Conservation (phyloP, 2,329 filamentous ascomycete species). For the Pseudocercospora musae region DNA sequence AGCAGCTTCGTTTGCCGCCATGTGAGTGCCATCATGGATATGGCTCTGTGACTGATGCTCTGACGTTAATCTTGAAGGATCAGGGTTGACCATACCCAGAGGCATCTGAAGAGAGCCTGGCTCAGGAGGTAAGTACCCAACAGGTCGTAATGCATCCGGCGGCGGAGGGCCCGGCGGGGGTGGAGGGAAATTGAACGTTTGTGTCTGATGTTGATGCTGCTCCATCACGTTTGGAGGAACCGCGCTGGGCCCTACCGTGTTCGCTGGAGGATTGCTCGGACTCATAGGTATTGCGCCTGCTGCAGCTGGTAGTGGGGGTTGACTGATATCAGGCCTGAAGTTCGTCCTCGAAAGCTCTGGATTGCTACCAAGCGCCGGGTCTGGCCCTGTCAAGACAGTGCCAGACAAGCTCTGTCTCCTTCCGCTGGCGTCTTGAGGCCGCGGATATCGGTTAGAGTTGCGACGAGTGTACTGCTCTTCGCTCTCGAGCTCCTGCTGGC, state of each 20-base stretch:
- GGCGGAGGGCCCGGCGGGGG: conserved; percentile 38
- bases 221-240: conserved; percentile 8
- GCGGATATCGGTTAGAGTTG: conserved; percentile 30
- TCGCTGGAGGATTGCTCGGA: conserved; percentile 4
- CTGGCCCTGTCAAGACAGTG: conserved; percentile 34
- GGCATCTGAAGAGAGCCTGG: conserved; percentile 35
- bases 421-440: conserved; percentile 27
- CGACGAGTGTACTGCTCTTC: conserved; percentile 37
- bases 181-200: conserved; percentile 24
- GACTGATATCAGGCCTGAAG: conserved; percentile 29
- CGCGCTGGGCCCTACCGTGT: conserved; percentile 9
- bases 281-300: conserved; percentile 28
- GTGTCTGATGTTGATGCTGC: conserved; percentile 15
- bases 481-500: conserved; percentile 47
- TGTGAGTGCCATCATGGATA: conserved; percentile 12
- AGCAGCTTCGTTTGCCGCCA: conserved; percentile 19
- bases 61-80: conserved; percentile 33
- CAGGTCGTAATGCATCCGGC: conserved; percentile 16
- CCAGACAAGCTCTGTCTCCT: conserved; percentile 31
- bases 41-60: conserved; percentile 26
- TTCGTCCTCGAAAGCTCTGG: conserved; percentile 43
- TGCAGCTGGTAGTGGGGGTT: conserved; percentile 35
- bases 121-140: conserved; percentile 25
- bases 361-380: conserved; percentile 44
- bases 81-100: conserved; percentile 41